A percentile compares a stretch with the other conserved stretches of the same genome.
These are phyloP conservation scores for Murraya paniculata DNA, from an alignment of 345 rosid species.

Conservation along the genomic window DNA sequence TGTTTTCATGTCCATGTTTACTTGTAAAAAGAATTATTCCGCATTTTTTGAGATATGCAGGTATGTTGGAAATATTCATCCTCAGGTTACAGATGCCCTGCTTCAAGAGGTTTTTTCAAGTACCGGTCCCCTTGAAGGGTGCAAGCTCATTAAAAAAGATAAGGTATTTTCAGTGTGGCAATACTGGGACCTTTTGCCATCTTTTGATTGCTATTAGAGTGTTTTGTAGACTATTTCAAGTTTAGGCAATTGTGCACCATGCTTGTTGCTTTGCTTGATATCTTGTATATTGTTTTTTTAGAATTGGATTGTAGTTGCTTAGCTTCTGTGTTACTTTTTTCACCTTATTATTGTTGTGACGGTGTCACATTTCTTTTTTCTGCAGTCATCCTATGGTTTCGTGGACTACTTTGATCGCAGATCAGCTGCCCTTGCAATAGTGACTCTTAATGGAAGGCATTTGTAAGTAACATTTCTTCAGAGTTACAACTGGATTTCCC, in stretches of 20 bases:
- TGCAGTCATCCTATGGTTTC: constrained; percentile 92
- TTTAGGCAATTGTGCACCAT: not conserved
- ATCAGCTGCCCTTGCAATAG: constrained; percentile 78
- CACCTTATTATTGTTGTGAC: not conserved
- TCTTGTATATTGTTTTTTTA: not conserved
- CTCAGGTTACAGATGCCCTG: constrained; percentile 63
- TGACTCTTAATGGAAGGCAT: constrained; percentile 83
- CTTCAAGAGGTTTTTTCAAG: constrained; percentile 67
- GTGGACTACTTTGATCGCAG: constrained; percentile 89
- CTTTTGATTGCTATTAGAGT: not conserved
- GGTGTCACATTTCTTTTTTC: constrained; percentile 5
- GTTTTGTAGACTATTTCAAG: not conserved
- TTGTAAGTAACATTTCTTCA: constrained; percentile 48
- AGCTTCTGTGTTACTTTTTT: not conserved
- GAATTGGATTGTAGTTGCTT: not conserved
- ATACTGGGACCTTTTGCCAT: not conserved
- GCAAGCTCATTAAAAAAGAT: constrained; percentile 70
- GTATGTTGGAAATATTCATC: constrained; percentile 71
- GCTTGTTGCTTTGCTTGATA: not conserved
- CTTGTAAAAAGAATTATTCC: not conserved
- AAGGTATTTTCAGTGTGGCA: constrained; percentile 38
- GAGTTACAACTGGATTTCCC: not conserved
- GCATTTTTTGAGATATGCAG: constrained; percentile 32
- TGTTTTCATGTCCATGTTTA: constrained; percentile 13
- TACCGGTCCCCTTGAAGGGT: constrained; percentile 67